Evolutionary conservation across 1,139 yeast genomes (phyloP).

Genomic region (Diutina pseudorugosa): DNA sequence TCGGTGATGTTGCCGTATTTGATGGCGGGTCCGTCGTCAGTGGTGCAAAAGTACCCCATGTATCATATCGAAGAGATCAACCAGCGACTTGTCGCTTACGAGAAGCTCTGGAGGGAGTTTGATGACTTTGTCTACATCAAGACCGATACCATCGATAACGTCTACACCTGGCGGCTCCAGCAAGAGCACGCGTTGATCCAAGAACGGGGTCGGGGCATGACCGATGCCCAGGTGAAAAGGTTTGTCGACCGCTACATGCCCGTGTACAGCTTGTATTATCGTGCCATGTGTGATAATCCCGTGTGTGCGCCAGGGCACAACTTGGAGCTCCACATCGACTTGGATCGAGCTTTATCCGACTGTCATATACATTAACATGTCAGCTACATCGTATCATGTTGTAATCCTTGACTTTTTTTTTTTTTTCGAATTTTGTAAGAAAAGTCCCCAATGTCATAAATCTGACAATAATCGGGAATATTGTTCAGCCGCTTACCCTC

Average conservation of each 20-base stretch:
- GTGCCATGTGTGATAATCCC: conserved; percentile 11
- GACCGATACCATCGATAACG: conserved; percentile 47
- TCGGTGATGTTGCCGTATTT: conserved; percentile 11
- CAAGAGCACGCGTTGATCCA: conserved; percentile 65
- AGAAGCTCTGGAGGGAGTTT: conserved; percentile 43
- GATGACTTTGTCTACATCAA: conserved; percentile 52
- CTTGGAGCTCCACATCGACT: conserved; percentile 6
- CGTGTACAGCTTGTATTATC: conserved; percentile 58
- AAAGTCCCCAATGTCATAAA: background rate
- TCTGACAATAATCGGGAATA: background rate
- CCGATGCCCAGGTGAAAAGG: conserved; percentile 47
- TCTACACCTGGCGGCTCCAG: conserved; percentile 70
- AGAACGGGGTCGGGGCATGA: conserved; percentile 62
- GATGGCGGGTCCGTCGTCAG: conserved; percentile 10
- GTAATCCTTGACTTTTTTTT: no score
- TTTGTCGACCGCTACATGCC: conserved; percentile 87
- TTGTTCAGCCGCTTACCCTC: background rate
- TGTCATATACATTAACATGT: background rate
- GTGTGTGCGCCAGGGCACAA: conserved; percentile 6
- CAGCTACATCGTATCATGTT: no score
- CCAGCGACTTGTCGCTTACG: conserved; percentile 33
- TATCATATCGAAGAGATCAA: conserved; percentile 35
- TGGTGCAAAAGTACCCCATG: conserved; percentile 14
- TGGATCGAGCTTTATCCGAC: conserved; percentile 4
- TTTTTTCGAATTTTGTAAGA: no score